Evolutionary conservation across 371 early-diverging fungal species (phyloP), one percentile per base, ranked within the genome.

Genomic region (Mucor lusitanicus): DNA sequence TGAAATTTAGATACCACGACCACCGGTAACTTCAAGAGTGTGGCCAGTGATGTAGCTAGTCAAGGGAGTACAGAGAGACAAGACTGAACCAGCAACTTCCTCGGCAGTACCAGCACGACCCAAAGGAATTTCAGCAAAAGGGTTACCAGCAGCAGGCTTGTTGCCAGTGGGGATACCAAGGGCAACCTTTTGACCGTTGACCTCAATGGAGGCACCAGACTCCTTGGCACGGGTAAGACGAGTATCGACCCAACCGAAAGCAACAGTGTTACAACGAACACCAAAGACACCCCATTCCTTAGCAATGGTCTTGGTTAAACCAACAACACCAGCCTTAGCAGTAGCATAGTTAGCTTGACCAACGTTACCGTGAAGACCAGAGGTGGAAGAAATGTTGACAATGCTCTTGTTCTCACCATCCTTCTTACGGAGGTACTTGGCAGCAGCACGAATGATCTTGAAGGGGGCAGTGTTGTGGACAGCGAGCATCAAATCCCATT

Each of bases 191-290:
- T 88, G 83, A 42, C 90, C 90, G 54, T 86, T 83, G 46, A 90
- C 84, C 48, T 86, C 85, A 65, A 90, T 85, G 63, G 80, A 63
- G 57, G 87, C 88, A 69, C 90, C 90, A 61, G 84, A 70, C 73
- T 88, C 90, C 83, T 90, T 90, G 65, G 90, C 87, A 67, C 86
- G 87, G 55, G 90, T 90, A 61, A 90, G 75, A 70, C 89, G 89
- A 37, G 90, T 90, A 60, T 90, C 89, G 53, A 88, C 83, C 79
- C 85, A 85, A 50, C 90, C 90, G 59, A 85, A 88, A 23, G 88
- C 89, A 68, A 89, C 85, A 15, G 86, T 85, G 81, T 88, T 88
- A 75, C 81, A 82, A 68, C 89, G 86, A 42, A 88, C 87, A 59
- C 88, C 88, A 54, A 87, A 82, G 25, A 65, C 59, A 61, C 89